Base-by-base conservation (phyloP, 768 basidiomycete species). In the Paxillus rubicundulus region DNA sequence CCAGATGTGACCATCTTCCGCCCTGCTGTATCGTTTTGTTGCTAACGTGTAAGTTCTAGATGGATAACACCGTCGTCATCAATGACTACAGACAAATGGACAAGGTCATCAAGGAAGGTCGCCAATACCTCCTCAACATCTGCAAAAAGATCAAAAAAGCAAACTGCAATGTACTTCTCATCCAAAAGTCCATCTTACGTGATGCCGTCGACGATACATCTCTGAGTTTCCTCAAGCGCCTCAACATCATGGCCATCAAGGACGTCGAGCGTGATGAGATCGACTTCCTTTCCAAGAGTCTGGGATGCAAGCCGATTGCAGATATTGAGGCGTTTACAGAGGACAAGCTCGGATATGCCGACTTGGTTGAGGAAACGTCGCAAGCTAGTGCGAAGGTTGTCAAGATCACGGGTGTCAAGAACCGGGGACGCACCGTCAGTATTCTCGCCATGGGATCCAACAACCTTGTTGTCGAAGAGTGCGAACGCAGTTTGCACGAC, bases 31-130 rank as follows among this genome's bases (percentile, higher is more conserved):
- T n/a, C 18, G 49, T 12, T 18, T 49, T 28, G 46, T 10, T 33
- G 18, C 47, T 54, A 17, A 33, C 20, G 24, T 56, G 17, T 30
- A 17, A 45, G 30, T 53, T 38, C 9, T 61, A 98, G 95, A 99
- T 99, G 96, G 97, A 99, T 72, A 98, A 99, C 77, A 98, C 96
- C 5, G 94, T 99, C 40, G 89, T 98, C 47, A 98, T 99, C 61
- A 98, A 96, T 58, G 96, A 99, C 73, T 99, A 99, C 74, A 87
- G 97, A 16, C 97, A 98, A 70, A 98, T 99, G 96, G 97, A 98
- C 80, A 97, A 98, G 71, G 94, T 98, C 53, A 87, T 99, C 73
- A 98, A 99, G 72, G 97, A 99, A 72, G 96, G 96, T 52, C 89
- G 97, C 42, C 92, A 95, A 71, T 98, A 99, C 70, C 82, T 99